Evolutionary conservation across 2,329 filamentous ascomycete species (phyloP).

Genomic region (Claviceps pusilla): DNA sequence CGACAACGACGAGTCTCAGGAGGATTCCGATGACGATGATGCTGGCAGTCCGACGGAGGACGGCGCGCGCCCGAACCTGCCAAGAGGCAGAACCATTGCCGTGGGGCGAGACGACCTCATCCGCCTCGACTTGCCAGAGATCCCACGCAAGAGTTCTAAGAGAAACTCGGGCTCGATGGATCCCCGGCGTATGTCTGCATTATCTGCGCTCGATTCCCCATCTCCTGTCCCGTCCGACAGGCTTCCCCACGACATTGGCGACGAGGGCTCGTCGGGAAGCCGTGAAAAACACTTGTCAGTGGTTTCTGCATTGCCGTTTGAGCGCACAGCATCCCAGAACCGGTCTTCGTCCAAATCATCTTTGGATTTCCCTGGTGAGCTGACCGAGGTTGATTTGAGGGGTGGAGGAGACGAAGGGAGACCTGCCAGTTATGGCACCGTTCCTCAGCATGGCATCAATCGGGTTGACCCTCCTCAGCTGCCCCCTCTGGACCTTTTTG

Average conservation of each 20-base stretch:
- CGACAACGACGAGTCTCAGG: slow-evolving; percentile 30
- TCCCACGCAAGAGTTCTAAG: slow-evolving; percentile 62
- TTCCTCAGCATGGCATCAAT: slow-evolving; percentile 42
- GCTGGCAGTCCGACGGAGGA: slow-evolving; percentile 15
- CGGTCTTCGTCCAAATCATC: slow-evolving; percentile 37
- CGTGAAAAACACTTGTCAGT: slow-evolving; percentile 7
- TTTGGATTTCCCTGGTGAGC: slow-evolving; percentile 30
- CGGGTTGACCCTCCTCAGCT: slow-evolving; percentile 33
- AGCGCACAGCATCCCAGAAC: slow-evolving; percentile 38
- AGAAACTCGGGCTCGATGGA: slow-evolving; percentile 34
- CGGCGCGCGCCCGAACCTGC: slow-evolving; percentile 11
- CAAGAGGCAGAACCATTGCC: slow-evolving; percentile 1
- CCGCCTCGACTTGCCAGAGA: slow-evolving; percentile 30
- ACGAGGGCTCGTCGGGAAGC: slow-evolving; percentile 2
- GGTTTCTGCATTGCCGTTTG: slow-evolving; percentile 35
- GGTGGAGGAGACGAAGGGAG: slow-evolving; percentile 26
- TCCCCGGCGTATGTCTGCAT: slow-evolving; percentile 10
- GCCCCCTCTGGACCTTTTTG: slow-evolving; percentile 30
- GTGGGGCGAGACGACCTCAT: neutral
- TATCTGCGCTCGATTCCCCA: slow-evolving; percentile 1
- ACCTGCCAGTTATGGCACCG: slow-evolving; percentile 40
- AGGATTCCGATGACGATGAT: slow-evolving; percentile 28
- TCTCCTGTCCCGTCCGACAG: slow-evolving; percentile 7
- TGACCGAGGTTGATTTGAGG: slow-evolving; percentile 26
- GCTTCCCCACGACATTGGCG: slow-evolving; percentile 6